A percentile compares a stretch with the other conserved stretches of the same genome.
Conservation (phyloP, 768 basidiomycete genomes). For the Neoboletus subvelutipes region DNA sequence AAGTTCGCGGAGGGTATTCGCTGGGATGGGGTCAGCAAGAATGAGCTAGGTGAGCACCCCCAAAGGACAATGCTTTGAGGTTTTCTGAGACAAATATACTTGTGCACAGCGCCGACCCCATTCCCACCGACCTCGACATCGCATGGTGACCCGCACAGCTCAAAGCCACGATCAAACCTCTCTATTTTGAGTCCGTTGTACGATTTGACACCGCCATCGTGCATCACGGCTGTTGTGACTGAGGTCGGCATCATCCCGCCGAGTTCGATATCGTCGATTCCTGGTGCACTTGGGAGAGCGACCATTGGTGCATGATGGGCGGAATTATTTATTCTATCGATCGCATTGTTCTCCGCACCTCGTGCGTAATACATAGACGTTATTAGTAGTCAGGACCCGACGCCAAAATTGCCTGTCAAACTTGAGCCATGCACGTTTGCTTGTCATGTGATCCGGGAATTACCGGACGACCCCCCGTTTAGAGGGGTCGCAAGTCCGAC, state of each 20-base stretch:
- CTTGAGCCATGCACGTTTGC: constrained; percentile 20
- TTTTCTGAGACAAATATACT: constrained; percentile 1
- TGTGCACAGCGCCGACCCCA: constrained; percentile 28
- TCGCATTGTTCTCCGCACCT: not conserved
- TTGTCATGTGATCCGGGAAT: constrained; percentile 19
- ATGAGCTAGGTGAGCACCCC: constrained; percentile 76
- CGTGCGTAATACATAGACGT: not conserved
- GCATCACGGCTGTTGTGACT: constrained; percentile 94
- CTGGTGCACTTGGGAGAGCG: constrained; percentile 53
- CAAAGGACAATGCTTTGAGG: not conserved
- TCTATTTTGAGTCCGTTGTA: constrained; percentile 87
- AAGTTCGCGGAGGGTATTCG: constrained; percentile 94
- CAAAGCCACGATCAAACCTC: constrained; percentile 48
- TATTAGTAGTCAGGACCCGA: not conserved
- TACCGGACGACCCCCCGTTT: constrained; percentile 12
- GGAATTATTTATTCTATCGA: constrained; percentile 8
- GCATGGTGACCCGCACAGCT: constrained; percentile 13
- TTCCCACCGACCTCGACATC: constrained; percentile 19
- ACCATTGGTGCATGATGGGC: constrained; percentile 23
- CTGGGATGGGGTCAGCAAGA: constrained; percentile 92
- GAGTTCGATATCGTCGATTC: constrained; percentile 83
- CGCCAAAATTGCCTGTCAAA: not conserved
- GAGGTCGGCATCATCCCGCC: constrained; percentile 96
- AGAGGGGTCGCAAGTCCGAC: constrained; percentile 4
- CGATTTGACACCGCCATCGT: constrained; percentile 88